Percentiles rank a stretch among this genome's conserved stretches.
Evolutionary conservation across 805 yeast species (phyloP).

Genomic region (Cyberlindnera veronae): DNA sequence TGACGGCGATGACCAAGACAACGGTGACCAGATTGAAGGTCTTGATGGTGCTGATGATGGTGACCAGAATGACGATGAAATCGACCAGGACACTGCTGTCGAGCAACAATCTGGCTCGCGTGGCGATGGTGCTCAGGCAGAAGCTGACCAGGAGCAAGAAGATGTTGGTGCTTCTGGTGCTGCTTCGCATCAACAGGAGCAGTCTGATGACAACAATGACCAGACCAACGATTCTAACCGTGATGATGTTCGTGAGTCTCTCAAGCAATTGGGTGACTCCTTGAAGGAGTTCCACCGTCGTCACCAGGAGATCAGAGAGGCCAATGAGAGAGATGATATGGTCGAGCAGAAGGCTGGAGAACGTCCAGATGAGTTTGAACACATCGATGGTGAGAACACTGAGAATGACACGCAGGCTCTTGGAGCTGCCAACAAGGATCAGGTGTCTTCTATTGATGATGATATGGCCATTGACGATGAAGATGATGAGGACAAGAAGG

Average conservation of each 20-base stretch:
- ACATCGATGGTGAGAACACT: slow-evolving; percentile 74
- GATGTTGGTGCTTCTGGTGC: slow-evolving; percentile 68
- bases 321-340: slow-evolving; percentile 46
- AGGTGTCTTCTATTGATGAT: slow-evolving; percentile 70
- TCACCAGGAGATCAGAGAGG: slow-evolving; percentile 79
- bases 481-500: slow-evolving; percentile 31
- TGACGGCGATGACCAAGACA: slow-evolving; percentile 35
- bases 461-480: slow-evolving; percentile 82
- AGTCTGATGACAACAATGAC: slow-evolving; percentile 39
- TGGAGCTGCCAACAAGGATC: slow-evolving; percentile 84
- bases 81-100: slow-evolving; percentile 55
- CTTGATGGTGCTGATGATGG: slow-evolving; percentile 48
- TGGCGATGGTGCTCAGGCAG: slow-evolving; percentile 59
- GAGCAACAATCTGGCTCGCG: slow-evolving; percentile 58
- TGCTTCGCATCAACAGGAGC: slow-evolving; percentile 41
- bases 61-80: slow-evolving; percentile 41
- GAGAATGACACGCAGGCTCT: slow-evolving; percentile 85
- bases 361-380: slow-evolving; percentile 83
- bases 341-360: slow-evolving; percentile 54
- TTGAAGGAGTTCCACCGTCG: slow-evolving; percentile 89
- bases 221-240: slow-evolving; percentile 50
- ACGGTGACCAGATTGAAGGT: slow-evolving; percentile 47
- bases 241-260: slow-evolving; percentile 67
- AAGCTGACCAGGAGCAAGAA: slow-evolving; percentile 54
- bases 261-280: slow-evolving; percentile 89